Percentiles rank a stretch among this genome's conserved stretches.
Evolutionary conservation across 768 basidiomycete genomes (phyloP).

Genomic region (Saitozyma podzolica): DNA sequence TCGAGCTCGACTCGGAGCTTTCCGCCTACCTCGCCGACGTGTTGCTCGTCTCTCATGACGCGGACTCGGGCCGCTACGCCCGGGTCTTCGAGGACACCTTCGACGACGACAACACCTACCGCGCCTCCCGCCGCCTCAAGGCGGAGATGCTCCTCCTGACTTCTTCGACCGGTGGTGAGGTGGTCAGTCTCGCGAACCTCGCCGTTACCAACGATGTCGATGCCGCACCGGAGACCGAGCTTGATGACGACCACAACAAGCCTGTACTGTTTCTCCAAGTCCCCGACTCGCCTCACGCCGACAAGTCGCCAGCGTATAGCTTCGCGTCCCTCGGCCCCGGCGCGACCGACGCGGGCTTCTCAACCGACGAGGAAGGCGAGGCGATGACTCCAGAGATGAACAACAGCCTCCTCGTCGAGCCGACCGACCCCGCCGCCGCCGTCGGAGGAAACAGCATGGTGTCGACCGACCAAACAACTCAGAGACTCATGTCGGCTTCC

Average conservation of each 20-base stretch:
- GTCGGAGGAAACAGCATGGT: too few relatives aligned
- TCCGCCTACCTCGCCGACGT: conserved; percentile 28
- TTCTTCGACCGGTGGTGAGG: not conserved
- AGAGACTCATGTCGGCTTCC: too few relatives aligned
- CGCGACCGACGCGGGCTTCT: not conserved
- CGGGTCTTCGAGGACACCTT: conserved; percentile 4
- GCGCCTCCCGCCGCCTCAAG: conserved; percentile 1
- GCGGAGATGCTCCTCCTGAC: conserved; percentile 10
- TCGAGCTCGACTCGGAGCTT: conserved; percentile 22
- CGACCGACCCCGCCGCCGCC: too few relatives aligned
- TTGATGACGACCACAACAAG: not conserved
- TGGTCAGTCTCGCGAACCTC: not conserved
- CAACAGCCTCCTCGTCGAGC: too few relatives aligned
- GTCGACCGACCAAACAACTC: too few relatives aligned
- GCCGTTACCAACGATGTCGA: not conserved
- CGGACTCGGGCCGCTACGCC: conserved; percentile 3
- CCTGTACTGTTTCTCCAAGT: not conserved
- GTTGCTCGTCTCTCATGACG: conserved; percentile 24
- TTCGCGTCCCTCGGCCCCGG: not conserved
- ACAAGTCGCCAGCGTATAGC: not conserved
- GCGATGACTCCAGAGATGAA: not conserved
- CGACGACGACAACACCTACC: not conserved
- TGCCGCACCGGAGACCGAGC: not conserved
- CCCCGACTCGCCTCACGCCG: not conserved
- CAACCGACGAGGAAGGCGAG: not conserved